Evolutionary conservation across 1,284 basidiomycete species (phyloP).

Genomic region (Neotropicomus parvogracilis): DNA sequence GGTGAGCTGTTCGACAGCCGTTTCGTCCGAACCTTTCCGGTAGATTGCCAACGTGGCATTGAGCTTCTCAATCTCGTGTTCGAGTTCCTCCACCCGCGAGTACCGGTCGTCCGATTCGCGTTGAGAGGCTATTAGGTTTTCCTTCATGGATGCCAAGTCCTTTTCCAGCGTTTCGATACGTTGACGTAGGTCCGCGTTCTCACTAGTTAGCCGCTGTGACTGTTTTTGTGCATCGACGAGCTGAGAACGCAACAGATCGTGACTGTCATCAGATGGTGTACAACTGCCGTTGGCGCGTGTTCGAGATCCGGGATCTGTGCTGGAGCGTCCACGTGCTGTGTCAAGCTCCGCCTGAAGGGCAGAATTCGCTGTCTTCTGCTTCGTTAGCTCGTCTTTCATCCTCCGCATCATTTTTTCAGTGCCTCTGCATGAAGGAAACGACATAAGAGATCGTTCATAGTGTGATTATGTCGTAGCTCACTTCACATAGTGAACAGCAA

Average conservation of each 20-base stretch:
- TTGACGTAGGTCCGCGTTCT: slow-evolving; percentile 72
- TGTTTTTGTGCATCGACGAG: slow-evolving; percentile 71
- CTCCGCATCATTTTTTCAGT: slow-evolving; percentile 98
- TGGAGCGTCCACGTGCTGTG: slow-evolving; percentile 51
- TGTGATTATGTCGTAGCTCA: slow-evolving; percentile 41
- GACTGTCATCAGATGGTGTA: slow-evolving; percentile 71
- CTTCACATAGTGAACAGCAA: slow-evolving; percentile 90
- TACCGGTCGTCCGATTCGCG: slow-evolving; percentile 74
- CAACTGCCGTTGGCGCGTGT: slow-evolving; percentile 72
- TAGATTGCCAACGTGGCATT: slow-evolving; percentile 73
- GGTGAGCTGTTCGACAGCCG: slow-evolving; percentile 69
- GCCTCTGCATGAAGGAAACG: slow-evolving; percentile 56
- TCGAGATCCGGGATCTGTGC: slow-evolving; percentile 55
- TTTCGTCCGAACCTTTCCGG: slow-evolving; percentile 70
- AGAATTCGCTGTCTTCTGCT: slow-evolving; percentile 80
- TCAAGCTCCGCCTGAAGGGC: slow-evolving; percentile 81
- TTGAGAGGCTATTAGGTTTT: slow-evolving; percentile 68
- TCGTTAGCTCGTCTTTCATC: slow-evolving; percentile 92
- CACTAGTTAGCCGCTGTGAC: slow-evolving; percentile 61
- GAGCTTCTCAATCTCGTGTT: slow-evolving; percentile 76
- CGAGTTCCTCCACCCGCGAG: slow-evolving; percentile 72
- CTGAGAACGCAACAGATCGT: slow-evolving; percentile 64
- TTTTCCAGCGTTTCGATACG: slow-evolving; percentile 75
- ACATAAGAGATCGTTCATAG: slow-evolving; percentile 14
- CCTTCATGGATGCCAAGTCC: slow-evolving; percentile 69